These are phyloP conservation scores for Fusarium transvaalense DNA, from an alignment of 2,329 filamentous ascomycete genomes.

Conservation along the genomic window DNA sequence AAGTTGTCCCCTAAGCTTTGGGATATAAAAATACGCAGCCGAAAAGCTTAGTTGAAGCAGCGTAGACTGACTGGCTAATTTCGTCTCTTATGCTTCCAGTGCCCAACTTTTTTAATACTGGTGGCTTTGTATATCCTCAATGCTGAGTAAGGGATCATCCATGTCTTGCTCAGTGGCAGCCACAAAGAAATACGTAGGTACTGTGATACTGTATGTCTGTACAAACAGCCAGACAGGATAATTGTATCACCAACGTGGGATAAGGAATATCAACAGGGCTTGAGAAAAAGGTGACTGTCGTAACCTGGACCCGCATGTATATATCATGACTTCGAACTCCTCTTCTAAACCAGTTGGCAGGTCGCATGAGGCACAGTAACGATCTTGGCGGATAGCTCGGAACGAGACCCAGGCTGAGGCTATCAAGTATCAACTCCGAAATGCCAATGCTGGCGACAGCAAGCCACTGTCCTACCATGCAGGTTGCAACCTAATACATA, in stretches of 20 bases:
- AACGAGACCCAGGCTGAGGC: conserved; percentile 19
- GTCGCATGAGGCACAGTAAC: conserved; percentile 20
- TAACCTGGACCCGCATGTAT: not conserved
- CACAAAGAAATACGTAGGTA: not conserved
- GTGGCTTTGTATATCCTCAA: too few species aligned
- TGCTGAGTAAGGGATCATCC: conserved; percentile 17
- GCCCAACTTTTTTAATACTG: too few species aligned
- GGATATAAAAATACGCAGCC: too few species aligned
- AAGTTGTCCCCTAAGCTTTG: too few species aligned
- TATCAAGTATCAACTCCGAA: conserved; percentile 1
- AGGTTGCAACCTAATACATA: not conserved
- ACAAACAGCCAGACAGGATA: not conserved
- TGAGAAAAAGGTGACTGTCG: not conserved
- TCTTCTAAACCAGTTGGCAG: not conserved
- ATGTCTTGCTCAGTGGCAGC: not conserved
- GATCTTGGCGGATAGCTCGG: conserved; percentile 26
- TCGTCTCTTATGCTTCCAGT: too few species aligned
- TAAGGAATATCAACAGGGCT: not conserved
- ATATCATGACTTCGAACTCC: not conserved
- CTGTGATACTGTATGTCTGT: not conserved
- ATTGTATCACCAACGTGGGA: not conserved
- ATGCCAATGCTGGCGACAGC: conserved; percentile 9
- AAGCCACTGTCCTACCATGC: not conserved
- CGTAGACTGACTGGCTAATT: too few species aligned
- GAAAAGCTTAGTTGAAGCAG: too few species aligned